Evolutionary conservation across 352 stramenopile genomes (phyloP).

Genomic region (Halophytophthora batemanensis): DNA sequence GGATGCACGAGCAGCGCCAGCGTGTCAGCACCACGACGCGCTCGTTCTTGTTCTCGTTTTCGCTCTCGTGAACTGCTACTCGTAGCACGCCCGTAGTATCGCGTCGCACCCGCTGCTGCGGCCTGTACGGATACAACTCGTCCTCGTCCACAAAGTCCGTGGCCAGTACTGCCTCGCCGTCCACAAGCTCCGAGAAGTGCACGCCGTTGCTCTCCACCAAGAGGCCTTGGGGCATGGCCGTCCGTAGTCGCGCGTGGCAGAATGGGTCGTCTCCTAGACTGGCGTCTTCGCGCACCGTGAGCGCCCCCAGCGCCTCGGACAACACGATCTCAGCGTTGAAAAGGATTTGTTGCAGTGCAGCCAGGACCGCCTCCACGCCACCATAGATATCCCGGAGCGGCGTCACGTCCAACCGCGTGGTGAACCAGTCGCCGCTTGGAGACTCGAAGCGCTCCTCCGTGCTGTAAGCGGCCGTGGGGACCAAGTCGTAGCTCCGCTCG

Average conservation of each 20-base stretch:
- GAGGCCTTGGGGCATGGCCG: slow-evolving; percentile 16
- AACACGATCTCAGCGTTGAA: slow-evolving; percentile 59
- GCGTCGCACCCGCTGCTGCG: slow-evolving; percentile 25
- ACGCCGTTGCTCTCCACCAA: slow-evolving; percentile 35
- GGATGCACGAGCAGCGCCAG: slow-evolving; percentile 21
- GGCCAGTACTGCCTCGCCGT: slow-evolving; percentile 3
- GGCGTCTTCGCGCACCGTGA: slow-evolving; percentile 55
- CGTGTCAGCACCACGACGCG: slow-evolving; percentile 31
- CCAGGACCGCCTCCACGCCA: slow-evolving; percentile 29
- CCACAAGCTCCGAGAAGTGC: slow-evolving; percentile 11
- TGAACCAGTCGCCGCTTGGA: slow-evolving; percentile 32
- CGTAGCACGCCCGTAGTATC: slow-evolving; percentile 18
- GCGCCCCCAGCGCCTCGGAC: slow-evolving; percentile 38
- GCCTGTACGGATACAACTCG: slow-evolving; percentile 34
- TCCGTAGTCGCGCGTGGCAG: slow-evolving; percentile 36
- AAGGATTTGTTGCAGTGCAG: slow-evolving; percentile 36
- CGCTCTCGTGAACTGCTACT: background rate
- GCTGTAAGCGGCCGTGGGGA: slow-evolving; percentile 25
- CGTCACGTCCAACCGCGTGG: slow-evolving; percentile 40
- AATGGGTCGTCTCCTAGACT: slow-evolving; percentile 33
- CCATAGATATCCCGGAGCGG: slow-evolving; percentile 25
- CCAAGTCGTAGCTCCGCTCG: slow-evolving; percentile 24
- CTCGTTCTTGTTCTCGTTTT: slow-evolving; percentile 13
- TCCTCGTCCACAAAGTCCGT: slow-evolving; percentile 35
- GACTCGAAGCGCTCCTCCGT: slow-evolving; percentile 42